Evolutionary conservation across 805 yeast genomes (phyloP).

Genomic region (Wickerhamomyces strasburgensis): DNA sequence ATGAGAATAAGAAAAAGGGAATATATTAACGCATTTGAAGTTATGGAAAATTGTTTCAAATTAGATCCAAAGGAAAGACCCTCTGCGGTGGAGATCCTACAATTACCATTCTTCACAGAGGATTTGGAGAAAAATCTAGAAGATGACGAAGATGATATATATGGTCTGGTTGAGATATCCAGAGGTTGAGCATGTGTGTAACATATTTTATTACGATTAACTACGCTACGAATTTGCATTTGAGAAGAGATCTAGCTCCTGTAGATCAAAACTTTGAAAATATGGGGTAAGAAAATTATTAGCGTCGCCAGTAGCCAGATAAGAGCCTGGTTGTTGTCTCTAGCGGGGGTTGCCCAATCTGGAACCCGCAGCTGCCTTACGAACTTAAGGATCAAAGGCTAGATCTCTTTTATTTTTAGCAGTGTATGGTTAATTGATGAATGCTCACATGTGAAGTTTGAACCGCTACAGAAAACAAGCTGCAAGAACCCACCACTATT

Average conservation of each 20-base stretch:
- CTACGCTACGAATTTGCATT: not conserved
- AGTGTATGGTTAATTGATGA: too few species aligned
- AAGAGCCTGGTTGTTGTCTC: too few species aligned
- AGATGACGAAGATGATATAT: conserved; percentile 15
- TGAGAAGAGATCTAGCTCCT: not conserved
- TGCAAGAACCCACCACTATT: too few species aligned
- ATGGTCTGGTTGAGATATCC: too few species aligned
- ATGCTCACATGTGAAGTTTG: too few species aligned
- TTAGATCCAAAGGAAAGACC: conserved; percentile 76
- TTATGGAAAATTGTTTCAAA: conserved; percentile 49
- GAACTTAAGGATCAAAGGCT: too few species aligned
- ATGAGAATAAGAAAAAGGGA: conserved; percentile 9
- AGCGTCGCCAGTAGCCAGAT: too few species aligned
- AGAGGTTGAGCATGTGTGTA: not conserved
- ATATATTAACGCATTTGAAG: conserved; percentile 22
- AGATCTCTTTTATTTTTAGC: too few species aligned
- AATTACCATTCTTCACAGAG: conserved; percentile 19
- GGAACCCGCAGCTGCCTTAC: too few species aligned
- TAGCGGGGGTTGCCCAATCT: too few species aligned
- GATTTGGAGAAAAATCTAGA: conserved; percentile 7
- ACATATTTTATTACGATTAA: not conserved
- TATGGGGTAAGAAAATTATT: too few species aligned
- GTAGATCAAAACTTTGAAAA: not conserved
- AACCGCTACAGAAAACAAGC: too few species aligned
- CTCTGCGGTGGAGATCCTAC: conserved; percentile 72